These are phyloP conservation scores for Rhododendron mucronatum DNA, from an alignment of 148 eudicot species.

Conservation along the genomic window DNA sequence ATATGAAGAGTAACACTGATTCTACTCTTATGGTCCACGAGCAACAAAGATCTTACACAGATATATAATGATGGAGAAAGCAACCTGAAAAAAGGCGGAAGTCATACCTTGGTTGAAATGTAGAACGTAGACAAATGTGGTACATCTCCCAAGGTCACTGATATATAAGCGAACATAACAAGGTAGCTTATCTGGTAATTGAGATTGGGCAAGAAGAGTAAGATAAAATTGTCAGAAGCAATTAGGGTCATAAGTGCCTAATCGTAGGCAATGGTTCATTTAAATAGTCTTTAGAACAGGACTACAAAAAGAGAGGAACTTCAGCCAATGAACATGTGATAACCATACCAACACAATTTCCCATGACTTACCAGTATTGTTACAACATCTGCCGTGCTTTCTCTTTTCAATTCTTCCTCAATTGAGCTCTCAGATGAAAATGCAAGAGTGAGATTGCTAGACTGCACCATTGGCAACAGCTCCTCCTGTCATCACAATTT, in stretches of 20 bases:
- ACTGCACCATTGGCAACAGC: slow-evolving; percentile 77
- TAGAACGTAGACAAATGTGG: slow-evolving; percentile 66
- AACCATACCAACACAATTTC: neutral
- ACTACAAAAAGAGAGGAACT: neutral
- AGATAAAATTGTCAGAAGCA: neutral
- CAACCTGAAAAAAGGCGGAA: neutral
- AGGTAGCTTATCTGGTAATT: slow-evolving; percentile 88
- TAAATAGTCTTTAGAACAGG: neutral
- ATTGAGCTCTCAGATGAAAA: slow-evolving; percentile 98
- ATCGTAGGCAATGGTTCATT: neutral
- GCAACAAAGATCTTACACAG: neutral
- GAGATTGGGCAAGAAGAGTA: neutral
- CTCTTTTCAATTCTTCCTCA: slow-evolving; percentile 97
- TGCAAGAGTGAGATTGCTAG: slow-evolving; percentile 71
- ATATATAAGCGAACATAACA: slow-evolving; percentile 99
- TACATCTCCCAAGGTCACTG: slow-evolving; percentile 85
- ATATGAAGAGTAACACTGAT: neutral
- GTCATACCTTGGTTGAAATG: slow-evolving; percentile 82
- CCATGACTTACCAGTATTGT: slow-evolving; percentile 66
- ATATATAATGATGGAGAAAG: neutral
- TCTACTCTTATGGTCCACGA: neutral
- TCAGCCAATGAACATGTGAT: slow-evolving; percentile 4
- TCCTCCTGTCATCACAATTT: slow-evolving; percentile 55
- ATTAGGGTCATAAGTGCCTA: neutral
- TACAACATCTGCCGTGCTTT: slow-evolving; percentile 94